phyloP scores from a whole-genome alignment of 495 filamentous ascomycete genomes.

The Bombardia bombarda region DNA sequence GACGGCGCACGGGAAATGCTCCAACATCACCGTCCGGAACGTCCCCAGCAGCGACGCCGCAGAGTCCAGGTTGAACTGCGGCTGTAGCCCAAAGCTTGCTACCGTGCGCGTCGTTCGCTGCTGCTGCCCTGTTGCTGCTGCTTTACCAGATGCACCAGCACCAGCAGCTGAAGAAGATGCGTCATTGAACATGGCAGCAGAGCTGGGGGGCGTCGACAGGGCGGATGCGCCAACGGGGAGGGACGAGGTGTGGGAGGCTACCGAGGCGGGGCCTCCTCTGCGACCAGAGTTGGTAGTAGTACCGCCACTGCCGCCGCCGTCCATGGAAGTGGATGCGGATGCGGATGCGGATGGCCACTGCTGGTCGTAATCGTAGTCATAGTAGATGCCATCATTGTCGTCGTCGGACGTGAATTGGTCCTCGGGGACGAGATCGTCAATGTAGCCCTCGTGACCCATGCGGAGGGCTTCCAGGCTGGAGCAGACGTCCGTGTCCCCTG shows the following conservation, averaged over 20 bases:
- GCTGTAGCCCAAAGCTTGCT: constrained; percentile 27
- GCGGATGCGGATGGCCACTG: no score
- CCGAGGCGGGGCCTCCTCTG: no score
- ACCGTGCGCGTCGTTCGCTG: constrained; percentile 3
- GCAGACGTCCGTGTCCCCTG: constrained; percentile 22
- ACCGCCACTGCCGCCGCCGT: no score
- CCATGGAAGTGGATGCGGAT: no score
- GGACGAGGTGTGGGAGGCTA: constrained; percentile 17
- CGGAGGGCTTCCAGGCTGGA: constrained; percentile 29
- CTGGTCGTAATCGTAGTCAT: constrained; percentile 1
- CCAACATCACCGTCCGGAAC: constrained; percentile 30
- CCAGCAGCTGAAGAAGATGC: constrained; percentile 1
- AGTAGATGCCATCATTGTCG: constrained; percentile 11
- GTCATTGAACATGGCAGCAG: no score
- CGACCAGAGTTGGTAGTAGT: no score
- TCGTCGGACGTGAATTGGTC: constrained; percentile 8
- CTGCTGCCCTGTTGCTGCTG: not conserved
- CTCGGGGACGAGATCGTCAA: constrained; percentile 24
- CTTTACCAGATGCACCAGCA: no score
- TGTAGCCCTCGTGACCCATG: constrained; percentile 25
- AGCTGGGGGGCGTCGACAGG: constrained; percentile 18
- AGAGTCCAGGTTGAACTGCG: constrained; percentile 42
- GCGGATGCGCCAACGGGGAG: constrained; percentile 27
- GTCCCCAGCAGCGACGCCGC: constrained; percentile 28
- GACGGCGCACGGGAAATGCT: constrained; percentile 30